Evolutionary conservation across 2,329 filamentous ascomycete genomes (phyloP).

Genomic region (Trichophyton schoenleinii): DNA sequence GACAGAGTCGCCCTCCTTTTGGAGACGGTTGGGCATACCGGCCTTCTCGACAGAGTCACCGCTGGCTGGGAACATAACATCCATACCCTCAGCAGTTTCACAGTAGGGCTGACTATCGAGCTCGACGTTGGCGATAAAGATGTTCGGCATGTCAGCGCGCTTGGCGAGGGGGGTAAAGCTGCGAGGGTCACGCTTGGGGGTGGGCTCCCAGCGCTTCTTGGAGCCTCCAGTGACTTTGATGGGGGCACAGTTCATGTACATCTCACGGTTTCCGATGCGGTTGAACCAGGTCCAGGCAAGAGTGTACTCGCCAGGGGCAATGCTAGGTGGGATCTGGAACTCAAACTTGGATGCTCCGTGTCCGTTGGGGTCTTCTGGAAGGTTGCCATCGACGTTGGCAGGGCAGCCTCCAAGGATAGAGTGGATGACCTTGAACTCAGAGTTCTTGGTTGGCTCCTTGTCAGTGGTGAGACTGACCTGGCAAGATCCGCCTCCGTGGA

Average conservation of each 20-base stretch:
- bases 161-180: slow-evolving; percentile 32
- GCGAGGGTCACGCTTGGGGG: slow-evolving; percentile 6
- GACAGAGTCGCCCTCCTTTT: slow-evolving; percentile 19
- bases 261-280: slow-evolving; percentile 79
- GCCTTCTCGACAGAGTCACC: slow-evolving; percentile 46
- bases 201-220: slow-evolving; percentile 21
- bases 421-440: slow-evolving; percentile 78
- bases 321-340: slow-evolving; percentile 57
- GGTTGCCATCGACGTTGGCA: slow-evolving; percentile 46
- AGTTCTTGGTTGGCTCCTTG: slow-evolving; percentile 49
- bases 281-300: slow-evolving; percentile 96
- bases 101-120: slow-evolving; percentile 38
- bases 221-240: slow-evolving; percentile 49
- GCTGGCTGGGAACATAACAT: slow-evolving; percentile 57
- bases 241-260: slow-evolving; percentile 94
- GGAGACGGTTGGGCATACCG: slow-evolving; percentile 29
- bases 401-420: slow-evolving; percentile 81
- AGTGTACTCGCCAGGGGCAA: slow-evolving; percentile 64
- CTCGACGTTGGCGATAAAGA: slow-evolving; percentile 61
- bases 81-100: slow-evolving; percentile 39
- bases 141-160: slow-evolving; percentile 53
- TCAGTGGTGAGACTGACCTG: slow-evolving; percentile 81
- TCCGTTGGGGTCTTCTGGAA: slow-evolving; percentile 36
- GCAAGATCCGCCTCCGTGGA: slow-evolving; percentile 86
- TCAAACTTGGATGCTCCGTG: slow-evolving; percentile 47